Evolutionary conservation across 2,329 filamentous ascomycete genomes (phyloP).

Genomic region (Fusarium pseudoanthophilum): DNA sequence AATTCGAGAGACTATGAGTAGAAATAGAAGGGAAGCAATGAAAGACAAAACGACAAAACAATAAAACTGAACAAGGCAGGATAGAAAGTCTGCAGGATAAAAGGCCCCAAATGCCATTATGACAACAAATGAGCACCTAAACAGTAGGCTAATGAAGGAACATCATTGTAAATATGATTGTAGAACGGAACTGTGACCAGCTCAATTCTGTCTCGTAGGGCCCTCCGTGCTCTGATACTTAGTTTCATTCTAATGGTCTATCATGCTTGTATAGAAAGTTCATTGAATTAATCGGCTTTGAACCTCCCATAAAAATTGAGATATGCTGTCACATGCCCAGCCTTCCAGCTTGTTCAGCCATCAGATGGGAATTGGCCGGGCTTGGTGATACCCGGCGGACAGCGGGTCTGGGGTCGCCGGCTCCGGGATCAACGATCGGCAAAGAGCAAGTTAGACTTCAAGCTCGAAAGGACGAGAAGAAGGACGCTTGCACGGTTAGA

Average conservation of each 20-base stretch:
- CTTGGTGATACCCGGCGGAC: slow-evolving; percentile 21
- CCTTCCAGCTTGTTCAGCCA: slow-evolving; percentile 9
- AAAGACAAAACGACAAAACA: background rate
- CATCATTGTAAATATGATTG: background rate
- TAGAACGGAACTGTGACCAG: background rate
- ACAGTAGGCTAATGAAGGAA: background rate
- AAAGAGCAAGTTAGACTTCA: slow-evolving; percentile 1
- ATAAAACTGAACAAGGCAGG: background rate
- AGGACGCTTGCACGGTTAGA: background rate
- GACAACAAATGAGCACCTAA: background rate
- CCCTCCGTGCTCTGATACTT: background rate
- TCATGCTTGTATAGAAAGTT: background rate
- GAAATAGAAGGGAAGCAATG: background rate
- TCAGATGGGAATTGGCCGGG: slow-evolving; percentile 23
- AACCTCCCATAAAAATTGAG: background rate
- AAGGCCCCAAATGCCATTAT: background rate
- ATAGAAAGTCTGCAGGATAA: background rate
- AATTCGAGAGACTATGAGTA: background rate
- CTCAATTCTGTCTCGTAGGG: background rate
- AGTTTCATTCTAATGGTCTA: background rate
- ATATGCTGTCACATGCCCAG: slow-evolving; percentile 3
- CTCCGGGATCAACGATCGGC: slow-evolving; percentile 18
- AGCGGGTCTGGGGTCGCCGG: slow-evolving; percentile 22
- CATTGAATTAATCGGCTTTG: background rate
- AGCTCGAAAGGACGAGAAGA: background rate